Evolutionary conservation across 805 yeast genomes (phyloP).

Genomic region (Lipomyces kockii): DNA sequence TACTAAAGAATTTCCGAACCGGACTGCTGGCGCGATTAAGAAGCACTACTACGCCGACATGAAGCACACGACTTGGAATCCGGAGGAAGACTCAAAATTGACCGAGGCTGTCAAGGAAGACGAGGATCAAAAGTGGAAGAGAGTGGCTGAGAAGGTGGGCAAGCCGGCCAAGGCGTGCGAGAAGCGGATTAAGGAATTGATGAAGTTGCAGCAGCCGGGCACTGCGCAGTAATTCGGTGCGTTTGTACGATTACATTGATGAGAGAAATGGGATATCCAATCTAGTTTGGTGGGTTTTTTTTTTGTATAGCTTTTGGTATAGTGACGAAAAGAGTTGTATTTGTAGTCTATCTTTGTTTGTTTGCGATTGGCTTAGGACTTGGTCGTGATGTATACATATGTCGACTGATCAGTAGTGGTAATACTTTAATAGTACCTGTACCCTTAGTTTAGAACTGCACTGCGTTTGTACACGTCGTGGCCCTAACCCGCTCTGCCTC

Average conservation of each 20-base stretch:
- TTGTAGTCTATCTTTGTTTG: not conserved
- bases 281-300: not conserved
- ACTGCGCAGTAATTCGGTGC: not conserved
- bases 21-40: constrained; percentile 43
- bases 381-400: not conserved
- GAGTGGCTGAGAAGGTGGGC: constrained; percentile 40
- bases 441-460: too few relatives aligned
- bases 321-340: not conserved
- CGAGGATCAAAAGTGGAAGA: constrained; percentile 40
- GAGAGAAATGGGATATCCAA: too few relatives aligned
- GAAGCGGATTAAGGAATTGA: constrained; percentile 37
- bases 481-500: not conserved
- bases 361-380: not conserved
- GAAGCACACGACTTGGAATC: constrained; percentile 41
- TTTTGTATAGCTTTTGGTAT: not conserved
- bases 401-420: not conserved
- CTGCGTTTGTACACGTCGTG: not conserved
- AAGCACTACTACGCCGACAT: constrained; percentile 44
- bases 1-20: constrained; percentile 40
- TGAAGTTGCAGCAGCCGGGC: constrained; percentile 11
- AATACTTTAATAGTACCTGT: too few relatives aligned
- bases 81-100: constrained; percentile 39
- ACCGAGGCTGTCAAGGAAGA: constrained; percentile 38
- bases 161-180: constrained; percentile 41
- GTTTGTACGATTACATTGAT: not conserved